Evolutionary conservation across 2,329 filamentous ascomycete genomes (phyloP).

Genomic region (Hortaea sp.): DNA sequence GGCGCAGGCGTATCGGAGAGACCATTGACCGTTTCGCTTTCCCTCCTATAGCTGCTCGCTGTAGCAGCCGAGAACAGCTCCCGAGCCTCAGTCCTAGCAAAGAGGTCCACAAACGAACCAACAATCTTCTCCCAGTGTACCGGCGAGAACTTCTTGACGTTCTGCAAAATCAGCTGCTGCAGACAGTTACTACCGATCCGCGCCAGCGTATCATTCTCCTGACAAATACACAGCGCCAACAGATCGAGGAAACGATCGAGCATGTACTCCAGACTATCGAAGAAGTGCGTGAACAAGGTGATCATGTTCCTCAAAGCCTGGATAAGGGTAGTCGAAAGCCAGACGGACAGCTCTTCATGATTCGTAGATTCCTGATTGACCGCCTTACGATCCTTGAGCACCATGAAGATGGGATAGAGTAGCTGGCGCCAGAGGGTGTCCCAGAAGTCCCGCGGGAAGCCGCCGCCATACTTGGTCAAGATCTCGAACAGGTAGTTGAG

Average conservation of each 20-base stretch:
- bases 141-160: conserved; percentile 79
- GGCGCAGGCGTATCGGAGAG: conserved; percentile 7
- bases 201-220: conserved; percentile 97
- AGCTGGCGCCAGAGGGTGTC: conserved; percentile 96
- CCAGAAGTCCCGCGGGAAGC: conserved; percentile 93
- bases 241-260: conserved; percentile 93
- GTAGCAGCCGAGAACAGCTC: conserved; percentile 84
- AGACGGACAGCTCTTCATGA: conserved; percentile 94
- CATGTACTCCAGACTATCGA: conserved; percentile 94
- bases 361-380: conserved; percentile 94
- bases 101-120: conserved; percentile 88
- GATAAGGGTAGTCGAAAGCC: conserved; percentile 99
- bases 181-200: conserved; percentile 97
- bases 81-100: conserved; percentile 86
- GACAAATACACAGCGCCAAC: conserved; percentile 89
- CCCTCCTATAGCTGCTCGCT: conserved; percentile 28
- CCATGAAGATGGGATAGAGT: conserved; percentile 96
- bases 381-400: conserved; percentile 76
- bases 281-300: conserved; percentile 96
- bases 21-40: conserved; percentile 11
- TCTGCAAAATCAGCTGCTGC: conserved; percentile 91
- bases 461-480: conserved; percentile 76
- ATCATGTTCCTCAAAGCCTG: conserved; percentile 98
- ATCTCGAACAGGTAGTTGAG: conserved; percentile 96
- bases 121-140: conserved; percentile 93